Evolutionary conservation across 805 yeast species (phyloP).

Genomic region (Saturnispora ahearnii): DNA sequence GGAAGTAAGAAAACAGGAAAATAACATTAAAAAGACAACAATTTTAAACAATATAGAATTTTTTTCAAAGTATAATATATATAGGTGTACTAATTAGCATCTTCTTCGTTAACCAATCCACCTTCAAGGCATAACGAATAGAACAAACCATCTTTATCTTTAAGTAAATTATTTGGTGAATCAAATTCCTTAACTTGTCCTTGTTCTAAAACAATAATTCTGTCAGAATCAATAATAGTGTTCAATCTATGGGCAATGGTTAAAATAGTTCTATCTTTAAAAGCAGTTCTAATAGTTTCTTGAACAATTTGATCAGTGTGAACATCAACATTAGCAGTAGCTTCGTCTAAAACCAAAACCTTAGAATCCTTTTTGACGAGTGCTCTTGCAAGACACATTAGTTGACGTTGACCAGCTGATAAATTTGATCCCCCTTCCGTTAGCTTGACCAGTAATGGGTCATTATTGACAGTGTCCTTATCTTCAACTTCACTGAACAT

Average conservation of each 20-base stretch:
- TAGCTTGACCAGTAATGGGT: slow-evolving; percentile 22
- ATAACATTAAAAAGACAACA: too few species aligned
- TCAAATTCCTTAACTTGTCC: slow-evolving; percentile 75
- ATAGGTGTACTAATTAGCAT: too few species aligned
- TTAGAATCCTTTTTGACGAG: slow-evolving; percentile 49
- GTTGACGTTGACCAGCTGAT: slow-evolving; percentile 82
- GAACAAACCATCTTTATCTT: slow-evolving; percentile 59
- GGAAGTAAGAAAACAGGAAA: too few species aligned
- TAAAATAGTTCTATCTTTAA: slow-evolving; percentile 66
- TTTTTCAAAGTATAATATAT: background rate
- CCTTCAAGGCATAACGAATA: slow-evolving; percentile 77
- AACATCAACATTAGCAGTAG: slow-evolving; percentile 84
- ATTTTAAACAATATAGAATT: too few species aligned
- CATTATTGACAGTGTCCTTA: slow-evolving; percentile 32
- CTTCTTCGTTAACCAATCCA: slow-evolving; percentile 34
- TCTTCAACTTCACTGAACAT: slow-evolving; percentile 39
- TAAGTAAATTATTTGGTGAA: slow-evolving; percentile 56
- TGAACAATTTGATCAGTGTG: slow-evolving; percentile 74
- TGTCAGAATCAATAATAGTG: slow-evolving; percentile 74
- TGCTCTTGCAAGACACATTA: slow-evolving; percentile 77
- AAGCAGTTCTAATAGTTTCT: slow-evolving; percentile 67
- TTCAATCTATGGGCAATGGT: slow-evolving; percentile 82
- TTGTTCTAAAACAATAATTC: slow-evolving; percentile 64
- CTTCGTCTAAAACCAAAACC: slow-evolving; percentile 70
- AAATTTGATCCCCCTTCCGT: slow-evolving; percentile 48